Percentiles rank a stretch among this genome's conserved stretches.
These are phyloP conservation scores for Arabidopsis suecica DNA, from an alignment of 345 rosid genomes.

Conservation along the genomic window DNA sequence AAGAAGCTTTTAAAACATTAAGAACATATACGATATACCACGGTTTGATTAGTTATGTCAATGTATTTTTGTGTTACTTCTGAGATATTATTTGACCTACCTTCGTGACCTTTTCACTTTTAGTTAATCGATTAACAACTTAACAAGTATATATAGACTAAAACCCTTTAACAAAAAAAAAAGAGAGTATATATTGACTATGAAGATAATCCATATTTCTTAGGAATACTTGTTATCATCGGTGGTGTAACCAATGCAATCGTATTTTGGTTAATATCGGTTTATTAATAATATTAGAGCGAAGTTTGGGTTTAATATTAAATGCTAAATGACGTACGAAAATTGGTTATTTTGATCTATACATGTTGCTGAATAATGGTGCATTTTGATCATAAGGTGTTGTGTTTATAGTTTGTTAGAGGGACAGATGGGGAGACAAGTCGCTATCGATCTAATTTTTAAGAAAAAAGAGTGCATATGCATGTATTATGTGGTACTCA, in stretches of 20 bases:
- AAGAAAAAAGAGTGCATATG: constrained; percentile 33
- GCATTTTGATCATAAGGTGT: constrained; percentile 28
- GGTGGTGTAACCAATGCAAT: constrained; percentile 5
- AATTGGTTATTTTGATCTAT: background rate
- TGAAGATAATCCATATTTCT: no score
- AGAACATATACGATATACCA: no score
- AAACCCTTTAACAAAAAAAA: no score
- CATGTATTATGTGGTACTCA: constrained; percentile 39
- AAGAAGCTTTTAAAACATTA: no score
- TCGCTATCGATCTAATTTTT: constrained; percentile 35
- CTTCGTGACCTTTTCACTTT: no score
- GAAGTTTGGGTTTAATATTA: constrained; percentile 2
- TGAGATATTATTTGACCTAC: no score
- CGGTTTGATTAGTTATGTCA: no score
- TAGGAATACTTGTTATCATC: background rate
- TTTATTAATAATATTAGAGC: background rate
- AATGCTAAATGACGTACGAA: background rate
- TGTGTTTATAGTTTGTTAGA: constrained; percentile 43
- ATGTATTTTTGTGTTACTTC: no score
- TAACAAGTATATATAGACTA: no score
- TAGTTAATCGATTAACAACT: no score
- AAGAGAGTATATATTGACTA: no score
- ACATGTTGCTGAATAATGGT: constrained; percentile 39
- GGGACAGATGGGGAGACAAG: constrained; percentile 45
- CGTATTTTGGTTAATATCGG: constrained; percentile 3